Conservation (phyloP, 495 filamentous ascomycete genomes). For the Penicillium waksmanii region DNA sequence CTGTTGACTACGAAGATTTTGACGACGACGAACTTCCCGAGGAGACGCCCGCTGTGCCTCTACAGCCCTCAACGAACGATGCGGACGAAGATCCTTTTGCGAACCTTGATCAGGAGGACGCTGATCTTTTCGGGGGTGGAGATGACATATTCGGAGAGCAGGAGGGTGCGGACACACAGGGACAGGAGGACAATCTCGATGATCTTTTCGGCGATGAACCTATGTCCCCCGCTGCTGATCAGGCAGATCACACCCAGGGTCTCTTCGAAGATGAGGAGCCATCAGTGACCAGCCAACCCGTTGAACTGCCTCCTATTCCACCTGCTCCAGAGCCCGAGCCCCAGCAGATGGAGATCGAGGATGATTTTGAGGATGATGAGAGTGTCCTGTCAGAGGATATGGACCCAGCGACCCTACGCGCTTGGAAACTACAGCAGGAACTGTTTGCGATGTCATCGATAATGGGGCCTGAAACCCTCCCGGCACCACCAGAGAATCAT, state of each 20-base stretch:
- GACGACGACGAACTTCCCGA: constrained; percentile 72
- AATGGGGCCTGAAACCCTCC: constrained; percentile 45
- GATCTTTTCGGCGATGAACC: constrained; percentile 59
- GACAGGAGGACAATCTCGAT: constrained; percentile 48
- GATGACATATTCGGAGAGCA: constrained; percentile 51
- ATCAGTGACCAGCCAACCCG: constrained; percentile 27
- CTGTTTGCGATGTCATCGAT: constrained; percentile 54
- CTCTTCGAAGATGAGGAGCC: constrained; percentile 45
- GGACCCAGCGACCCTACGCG: constrained; percentile 48
- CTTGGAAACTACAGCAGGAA: constrained; percentile 55
- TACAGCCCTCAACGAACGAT: constrained; percentile 17
- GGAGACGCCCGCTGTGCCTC: constrained; percentile 34
- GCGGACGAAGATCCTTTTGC: constrained; percentile 27
- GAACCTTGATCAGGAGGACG: constrained; percentile 46
- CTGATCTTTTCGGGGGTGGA: constrained; percentile 49
- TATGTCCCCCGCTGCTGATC: constrained; percentile 41
- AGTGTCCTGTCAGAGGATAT: constrained; percentile 44
- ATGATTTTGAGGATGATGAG: constrained; percentile 38
- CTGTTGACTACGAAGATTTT: constrained; percentile 87
- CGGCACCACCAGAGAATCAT: constrained; percentile 63
- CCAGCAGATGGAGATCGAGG: constrained; percentile 37
- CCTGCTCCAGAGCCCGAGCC: constrained; percentile 32
- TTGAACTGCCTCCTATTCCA: constrained; percentile 29
- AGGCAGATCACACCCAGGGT: constrained; percentile 44
- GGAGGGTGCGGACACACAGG: constrained; percentile 31